phyloP scores from a whole-genome alignment of 1,284 basidiomycete genomes.

The Cutaneotrichosporon dermatis region DNA sequence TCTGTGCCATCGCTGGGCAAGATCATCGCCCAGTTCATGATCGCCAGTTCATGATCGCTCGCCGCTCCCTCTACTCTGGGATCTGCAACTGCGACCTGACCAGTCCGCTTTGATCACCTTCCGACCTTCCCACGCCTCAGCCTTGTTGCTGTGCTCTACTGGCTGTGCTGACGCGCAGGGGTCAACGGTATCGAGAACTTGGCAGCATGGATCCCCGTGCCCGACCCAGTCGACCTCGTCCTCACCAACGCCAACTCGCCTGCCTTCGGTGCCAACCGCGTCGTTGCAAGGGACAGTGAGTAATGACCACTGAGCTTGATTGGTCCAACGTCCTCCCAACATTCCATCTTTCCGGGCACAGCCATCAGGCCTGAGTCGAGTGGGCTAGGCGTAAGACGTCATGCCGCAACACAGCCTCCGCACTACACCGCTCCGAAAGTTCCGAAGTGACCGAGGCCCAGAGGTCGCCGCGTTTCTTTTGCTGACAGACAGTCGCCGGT shows the following conservation, averaged over 20 bases:
- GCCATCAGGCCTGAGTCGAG: neutral
- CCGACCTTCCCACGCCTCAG: too few species aligned
- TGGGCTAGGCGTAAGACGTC: neutral
- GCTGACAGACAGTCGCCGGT: constrained; percentile 6
- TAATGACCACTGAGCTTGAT: neutral
- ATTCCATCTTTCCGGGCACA: too few species aligned
- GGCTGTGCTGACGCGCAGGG: constrained; percentile 15
- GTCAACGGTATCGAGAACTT: constrained; percentile 19
- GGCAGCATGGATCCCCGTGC: constrained; percentile 12
- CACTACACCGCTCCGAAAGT: neutral
- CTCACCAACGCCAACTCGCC: constrained; percentile 10
- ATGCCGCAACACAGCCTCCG: neutral
- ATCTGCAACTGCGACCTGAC: too few species aligned
- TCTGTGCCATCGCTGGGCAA: too few species aligned
- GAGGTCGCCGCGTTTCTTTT: too few species aligned
- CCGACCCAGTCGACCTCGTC: constrained; percentile 12
- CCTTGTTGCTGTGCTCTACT: too few species aligned
- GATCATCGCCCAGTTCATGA: too few species aligned
- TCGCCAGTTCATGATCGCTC: too few species aligned
- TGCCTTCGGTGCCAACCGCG: neutral
- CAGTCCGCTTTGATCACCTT: too few species aligned
- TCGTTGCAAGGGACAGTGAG: constrained; percentile 3
- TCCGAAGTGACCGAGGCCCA: too few species aligned
- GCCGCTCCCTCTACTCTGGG: too few species aligned
- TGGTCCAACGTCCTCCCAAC: too few species aligned